A percentile compares a stretch with the other conserved stretches of the same genome.
These are phyloP conservation scores for Mallotus nudiflorus DNA, from an alignment of 345 rosid species.

Conservation along the genomic window DNA sequence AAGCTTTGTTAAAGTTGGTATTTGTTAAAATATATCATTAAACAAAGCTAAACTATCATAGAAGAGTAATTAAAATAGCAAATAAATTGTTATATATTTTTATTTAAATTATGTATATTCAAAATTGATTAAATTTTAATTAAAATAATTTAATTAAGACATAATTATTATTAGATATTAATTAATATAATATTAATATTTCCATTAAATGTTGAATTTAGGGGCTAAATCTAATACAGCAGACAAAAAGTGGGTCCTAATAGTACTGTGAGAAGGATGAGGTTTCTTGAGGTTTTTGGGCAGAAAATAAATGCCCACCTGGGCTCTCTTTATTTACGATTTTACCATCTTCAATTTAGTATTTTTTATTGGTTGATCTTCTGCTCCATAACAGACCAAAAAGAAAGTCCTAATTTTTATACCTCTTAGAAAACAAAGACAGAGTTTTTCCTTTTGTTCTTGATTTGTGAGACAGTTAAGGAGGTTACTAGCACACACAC, in stretches of 20 bases:
- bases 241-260: slow-evolving; percentile 39
- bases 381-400: not conserved
- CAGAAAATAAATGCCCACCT: slow-evolving; percentile 25
- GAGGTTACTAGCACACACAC: too few relatives aligned
- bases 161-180: too few relatives aligned
- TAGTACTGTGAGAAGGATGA: slow-evolving; percentile 31
- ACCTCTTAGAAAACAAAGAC: too few relatives aligned
- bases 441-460: too few relatives aligned
- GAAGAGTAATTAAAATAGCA: not conserved
- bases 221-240: not conserved
- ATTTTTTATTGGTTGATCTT: slow-evolving; percentile 38
- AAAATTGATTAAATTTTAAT: too few relatives aligned
- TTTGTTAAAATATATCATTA: not conserved
- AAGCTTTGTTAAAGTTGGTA: not conserved
- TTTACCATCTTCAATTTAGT: slow-evolving; percentile 14
- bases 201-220: slow-evolving; percentile 19
- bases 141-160: too few relatives aligned
- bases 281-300: slow-evolving; percentile 26
- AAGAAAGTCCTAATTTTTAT: not conserved
- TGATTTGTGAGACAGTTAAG: too few relatives aligned
- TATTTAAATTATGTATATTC: too few relatives aligned
- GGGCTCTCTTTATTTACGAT: slow-evolving; percentile 38
- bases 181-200: slow-evolving; percentile 4
- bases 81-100: not conserved
- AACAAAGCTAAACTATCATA: too few relatives aligned